Base-by-base conservation (phyloP, 495 filamentous ascomycete genomes). In the Xylaria grammica region DNA sequence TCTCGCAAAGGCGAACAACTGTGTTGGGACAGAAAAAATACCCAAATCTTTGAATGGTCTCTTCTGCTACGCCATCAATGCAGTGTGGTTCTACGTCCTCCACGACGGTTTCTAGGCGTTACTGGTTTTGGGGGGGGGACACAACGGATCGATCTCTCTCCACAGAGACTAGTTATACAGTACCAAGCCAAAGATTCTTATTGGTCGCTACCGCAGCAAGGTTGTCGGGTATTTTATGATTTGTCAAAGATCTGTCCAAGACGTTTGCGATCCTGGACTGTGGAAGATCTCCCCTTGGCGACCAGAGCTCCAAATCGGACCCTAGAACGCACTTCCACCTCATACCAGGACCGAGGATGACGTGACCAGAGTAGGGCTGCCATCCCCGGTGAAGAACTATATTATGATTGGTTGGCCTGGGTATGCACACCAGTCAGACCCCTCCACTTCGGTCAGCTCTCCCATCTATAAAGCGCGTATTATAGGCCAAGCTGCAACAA, bases 171-270 rank as follows among this genome's bases (percentile, higher is more conserved):
- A 27, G 20, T n/a, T n/a, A n/a, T n/a, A n/a, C n/a, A n/a, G n/a
- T n/a, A 51, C 40, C 30, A 38, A 27, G 45, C 22, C 32, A 34
- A 56, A 51, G 53, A 42, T 17, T 61, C 51, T 63, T 57, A 60
- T 24, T 65, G 42, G 32, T 48, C 42, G 50, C 24, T 32, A 26
- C 51, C 59, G 13, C 44, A 40, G 40, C 52, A 56, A 34, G 45
- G 13, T 46, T 17, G 62, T 71, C 71, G 71, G 69, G 59, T 60
- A 69, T 60, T 71, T 69, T 66, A 68, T 73, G 65, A 69, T 71
- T 73, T 62, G 69, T 68, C 52, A 56, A 40, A 57, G 51, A 54
- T 60, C 53, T 44, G 40, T 46, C 38, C 55, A 60, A 22, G 42
- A 52, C 38, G 27, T 55, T 30, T 36, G 22, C 22, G 63, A 54